Evolutionary conservation across 352 stramenopile genomes (phyloP).

Genomic region (Phytophthora ramorum): DNA sequence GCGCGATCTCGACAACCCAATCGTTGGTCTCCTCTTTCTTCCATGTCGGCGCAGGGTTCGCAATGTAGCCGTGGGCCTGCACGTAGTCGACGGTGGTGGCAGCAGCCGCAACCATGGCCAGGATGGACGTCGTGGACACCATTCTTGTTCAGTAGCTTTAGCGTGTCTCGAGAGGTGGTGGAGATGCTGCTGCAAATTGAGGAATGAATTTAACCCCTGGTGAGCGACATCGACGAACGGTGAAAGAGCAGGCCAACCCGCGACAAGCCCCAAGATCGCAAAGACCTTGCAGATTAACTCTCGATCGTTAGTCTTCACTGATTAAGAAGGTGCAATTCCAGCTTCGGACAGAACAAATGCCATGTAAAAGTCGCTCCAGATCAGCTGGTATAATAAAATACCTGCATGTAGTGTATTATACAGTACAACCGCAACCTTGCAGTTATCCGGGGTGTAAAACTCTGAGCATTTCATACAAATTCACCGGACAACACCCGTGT

Average conservation of each 20-base stretch:
- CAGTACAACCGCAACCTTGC: too few species aligned
- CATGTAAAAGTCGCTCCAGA: neutral
- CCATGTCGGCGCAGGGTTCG: constrained; percentile 24
- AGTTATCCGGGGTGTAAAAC: neutral
- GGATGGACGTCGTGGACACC: constrained; percentile 28
- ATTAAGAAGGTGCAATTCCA: constrained; percentile 7
- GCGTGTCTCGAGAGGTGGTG: neutral
- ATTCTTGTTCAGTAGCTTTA: constrained; percentile 12
- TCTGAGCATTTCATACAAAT: neutral
- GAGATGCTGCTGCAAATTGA: constrained; percentile 27
- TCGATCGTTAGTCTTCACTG: neutral
- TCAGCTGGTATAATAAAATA: neutral
- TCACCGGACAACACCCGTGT: neutral
- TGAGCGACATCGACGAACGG: constrained; percentile 1
- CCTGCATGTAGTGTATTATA: too few species aligned
- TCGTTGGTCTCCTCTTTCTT: constrained; percentile 29
- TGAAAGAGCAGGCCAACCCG: neutral
- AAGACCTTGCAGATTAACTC: constrained; percentile 14
- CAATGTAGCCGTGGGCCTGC: constrained; percentile 24
- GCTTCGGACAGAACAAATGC: constrained; percentile 18
- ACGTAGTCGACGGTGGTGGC: constrained; percentile 29
- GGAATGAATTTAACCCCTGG: constrained; percentile 8
- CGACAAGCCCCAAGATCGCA: constrained; percentile 8
- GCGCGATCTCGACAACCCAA: constrained; percentile 44
- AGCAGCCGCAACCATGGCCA: constrained; percentile 20